Base-by-base conservation (phyloP, 2,329 filamentous ascomycete species). In the Colletotrichum acutatum region DNA sequence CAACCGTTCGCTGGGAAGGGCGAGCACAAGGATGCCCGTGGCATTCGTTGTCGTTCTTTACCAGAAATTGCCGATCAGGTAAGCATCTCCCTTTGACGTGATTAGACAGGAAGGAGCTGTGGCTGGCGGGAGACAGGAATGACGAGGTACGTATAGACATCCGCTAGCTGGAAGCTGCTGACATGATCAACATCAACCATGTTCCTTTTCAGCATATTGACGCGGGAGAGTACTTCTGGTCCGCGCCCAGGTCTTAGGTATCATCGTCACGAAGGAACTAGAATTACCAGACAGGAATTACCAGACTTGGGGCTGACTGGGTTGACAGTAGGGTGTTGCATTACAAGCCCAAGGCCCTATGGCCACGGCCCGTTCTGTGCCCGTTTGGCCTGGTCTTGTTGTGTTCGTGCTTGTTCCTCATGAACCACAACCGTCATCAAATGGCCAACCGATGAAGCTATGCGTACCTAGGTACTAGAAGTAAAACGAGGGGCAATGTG, bases 301-400 rank as follows among this genome's bases (percentile, higher is more conserved):
- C 56, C 60, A 60, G 66, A 57, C 66, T 28, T 69, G 53, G 53
- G 24, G 59, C 60, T 72, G 32, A 56, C 62, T 70, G 71, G 60
- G 49, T 61, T 71, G 53, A n/a, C 32, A 65, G 66, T 57, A 54
- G 65, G 56, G 65, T 56, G 53, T 61, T 61, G 71, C 71, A 73
- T 73, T 73, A 56, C 60, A 59, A 66, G 62, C 26, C 52, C 30
- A 28, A 57, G 32, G 32, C 28, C 59, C 66, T 61, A 66, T 49
- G 66, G 66, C 67, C 66, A 71, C 66, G 71, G 71, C 53, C 66
- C 66, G 66, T 54, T 65, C 71, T 61, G 66, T 66, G 66, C 60
- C 60, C 66, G 70, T 72, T 72, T 72, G 70, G 66, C 58, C 70
- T 65, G 66, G 59, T 72, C 57, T 71, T 52, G 37, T 56, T 34